These are phyloP conservation scores for Calendula officinalis DNA, from an alignment of 129 eudicot species.

Conservation along the genomic window DNA sequence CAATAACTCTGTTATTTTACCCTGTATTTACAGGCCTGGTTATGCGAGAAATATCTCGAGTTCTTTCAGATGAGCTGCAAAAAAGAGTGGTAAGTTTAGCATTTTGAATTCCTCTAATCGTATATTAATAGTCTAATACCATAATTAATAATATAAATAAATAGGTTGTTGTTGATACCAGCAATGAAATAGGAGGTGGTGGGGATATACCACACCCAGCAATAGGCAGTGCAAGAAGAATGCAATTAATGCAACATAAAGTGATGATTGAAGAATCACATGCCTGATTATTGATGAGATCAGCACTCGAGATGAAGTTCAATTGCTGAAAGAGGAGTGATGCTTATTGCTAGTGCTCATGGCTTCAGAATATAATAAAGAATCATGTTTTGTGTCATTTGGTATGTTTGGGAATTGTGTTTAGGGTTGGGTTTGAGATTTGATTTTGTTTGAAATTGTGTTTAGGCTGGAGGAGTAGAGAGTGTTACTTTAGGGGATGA, in stretches of 20 bases:
- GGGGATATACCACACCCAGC: constrained; percentile 88
- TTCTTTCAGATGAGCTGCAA: constrained; percentile 66
- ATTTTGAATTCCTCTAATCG: neutral
- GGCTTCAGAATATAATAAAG: constrained; percentile 59
- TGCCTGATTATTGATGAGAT: constrained; percentile 88
- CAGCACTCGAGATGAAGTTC: constrained; percentile 75
- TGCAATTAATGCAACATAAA: constrained; percentile 69
- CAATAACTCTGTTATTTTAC: neutral
- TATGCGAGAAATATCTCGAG: constrained; percentile 70
- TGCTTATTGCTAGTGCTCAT: constrained; percentile 88
- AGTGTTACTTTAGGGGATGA: constrained; percentile 60
- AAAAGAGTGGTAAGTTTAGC: constrained; percentile 68
- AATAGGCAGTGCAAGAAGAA: constrained; percentile 67
- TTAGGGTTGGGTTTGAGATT: neutral
- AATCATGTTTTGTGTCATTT: constrained; percentile 59
- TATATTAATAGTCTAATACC: no score
- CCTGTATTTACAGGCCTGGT: constrained; percentile 61
- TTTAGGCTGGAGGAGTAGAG: constrained; percentile 73
- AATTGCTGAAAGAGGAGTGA: constrained; percentile 82
- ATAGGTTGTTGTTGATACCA: constrained; percentile 81
- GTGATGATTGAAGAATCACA: constrained; percentile 95
- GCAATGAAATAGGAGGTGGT: constrained; percentile 85
- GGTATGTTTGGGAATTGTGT: constrained; percentile 41
- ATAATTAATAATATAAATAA: no score
- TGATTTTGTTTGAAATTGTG: constrained; percentile 7